A percentile compares a stretch with the other conserved stretches of the same genome.
Conservation (phyloP, 2,329 filamentous ascomycete species). For the Orbilia ellipsospora region DNA sequence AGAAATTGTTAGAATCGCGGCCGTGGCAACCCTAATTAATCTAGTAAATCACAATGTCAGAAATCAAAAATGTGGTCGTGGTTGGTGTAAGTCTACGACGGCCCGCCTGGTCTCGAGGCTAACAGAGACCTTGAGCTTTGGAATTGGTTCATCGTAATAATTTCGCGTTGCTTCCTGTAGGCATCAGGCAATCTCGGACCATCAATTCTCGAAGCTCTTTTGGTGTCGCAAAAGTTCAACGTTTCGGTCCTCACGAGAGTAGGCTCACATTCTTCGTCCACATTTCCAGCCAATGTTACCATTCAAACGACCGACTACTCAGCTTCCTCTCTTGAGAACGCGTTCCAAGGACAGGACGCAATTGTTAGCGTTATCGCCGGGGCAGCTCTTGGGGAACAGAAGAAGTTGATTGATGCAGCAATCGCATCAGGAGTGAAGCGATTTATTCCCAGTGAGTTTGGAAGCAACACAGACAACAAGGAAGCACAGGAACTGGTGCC, state of each 20-base stretch:
- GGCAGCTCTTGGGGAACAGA: constrained; percentile 64
- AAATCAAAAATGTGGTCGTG: constrained; percentile 48
- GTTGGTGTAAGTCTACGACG: constrained; percentile 32
- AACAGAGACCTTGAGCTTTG: not conserved
- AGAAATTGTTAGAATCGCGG: no score
- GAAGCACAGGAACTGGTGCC: constrained; percentile 37
- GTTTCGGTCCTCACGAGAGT: constrained; percentile 34
- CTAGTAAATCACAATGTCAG: constrained; percentile 21
- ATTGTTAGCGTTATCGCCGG: constrained; percentile 66
- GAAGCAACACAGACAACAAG: constrained; percentile 61
- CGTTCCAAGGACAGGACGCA: constrained; percentile 70
- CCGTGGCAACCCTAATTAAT: no score
- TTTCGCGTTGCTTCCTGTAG: constrained; percentile 3
- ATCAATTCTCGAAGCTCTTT: constrained; percentile 29
- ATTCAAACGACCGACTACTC: constrained; percentile 64
- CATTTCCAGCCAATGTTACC: constrained; percentile 21
- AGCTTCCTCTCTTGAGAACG: constrained; percentile 66
- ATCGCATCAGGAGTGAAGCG: constrained; percentile 71
- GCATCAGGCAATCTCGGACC: constrained; percentile 40
- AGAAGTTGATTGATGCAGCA: constrained; percentile 70
- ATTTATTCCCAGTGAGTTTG: constrained; percentile 72
- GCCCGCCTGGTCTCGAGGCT: not conserved
- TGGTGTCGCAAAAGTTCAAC: constrained; percentile 31
- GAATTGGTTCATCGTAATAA: not conserved
- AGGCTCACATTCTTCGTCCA: constrained; percentile 1